Evolutionary conservation across 1,139 yeast genomes (phyloP).

Genomic region (Candida neerlandica): DNA sequence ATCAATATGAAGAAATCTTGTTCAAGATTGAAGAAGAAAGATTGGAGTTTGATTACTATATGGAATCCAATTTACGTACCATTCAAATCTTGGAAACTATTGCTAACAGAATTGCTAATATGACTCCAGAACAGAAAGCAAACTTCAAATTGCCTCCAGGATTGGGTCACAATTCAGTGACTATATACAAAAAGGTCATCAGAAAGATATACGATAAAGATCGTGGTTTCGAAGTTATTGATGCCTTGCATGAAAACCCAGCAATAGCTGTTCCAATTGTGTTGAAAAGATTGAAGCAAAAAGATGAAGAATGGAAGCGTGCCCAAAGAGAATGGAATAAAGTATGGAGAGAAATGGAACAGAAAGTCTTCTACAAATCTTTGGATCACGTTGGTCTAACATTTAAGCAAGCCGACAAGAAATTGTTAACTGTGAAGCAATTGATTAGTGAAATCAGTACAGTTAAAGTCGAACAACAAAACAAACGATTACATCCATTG

Average conservation of each 20-base stretch:
- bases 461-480: conserved; percentile 83
- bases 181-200: conserved; percentile 91
- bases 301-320: conserved; percentile 98
- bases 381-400: conserved; percentile 94
- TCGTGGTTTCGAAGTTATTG: conserved; percentile 93
- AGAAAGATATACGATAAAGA: conserved; percentile 92
- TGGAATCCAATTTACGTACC: conserved; percentile 92
- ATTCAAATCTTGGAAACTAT: conserved; percentile 95
- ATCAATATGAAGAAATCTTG: conserved; percentile 93
- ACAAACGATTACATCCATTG: conserved; percentile 77
- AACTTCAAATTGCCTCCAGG: conserved; percentile 89
- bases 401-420: conserved; percentile 95
- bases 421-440: conserved; percentile 85
- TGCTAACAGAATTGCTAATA: conserved; percentile 89
- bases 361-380: conserved; percentile 89
- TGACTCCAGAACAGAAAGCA: conserved; percentile 89
- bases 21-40: conserved; percentile 97
- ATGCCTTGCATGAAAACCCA: conserved; percentile 93
- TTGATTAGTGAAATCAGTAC: conserved; percentile 90
- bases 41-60: conserved; percentile 92
- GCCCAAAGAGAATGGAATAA: conserved; percentile 99
- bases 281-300: conserved; percentile 87
- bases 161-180: conserved; percentile 84
- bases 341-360: conserved; percentile 98
- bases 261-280: conserved; percentile 94